Evolutionary conservation across 257 asterid species (phyloP).

Genomic region (Capsicum chinense): DNA sequence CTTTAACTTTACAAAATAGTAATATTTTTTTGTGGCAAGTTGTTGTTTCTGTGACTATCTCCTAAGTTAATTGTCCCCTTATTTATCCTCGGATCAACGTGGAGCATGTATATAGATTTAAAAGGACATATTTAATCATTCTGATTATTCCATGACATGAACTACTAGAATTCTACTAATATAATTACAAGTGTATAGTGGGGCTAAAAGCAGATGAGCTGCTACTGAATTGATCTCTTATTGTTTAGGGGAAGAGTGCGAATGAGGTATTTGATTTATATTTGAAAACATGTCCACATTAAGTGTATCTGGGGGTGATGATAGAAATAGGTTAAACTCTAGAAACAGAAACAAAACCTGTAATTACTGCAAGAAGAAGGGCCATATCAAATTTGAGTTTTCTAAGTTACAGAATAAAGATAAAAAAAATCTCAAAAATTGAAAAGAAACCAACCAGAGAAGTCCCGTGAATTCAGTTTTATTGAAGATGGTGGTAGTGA

Average conservation of each 20-base stretch:
- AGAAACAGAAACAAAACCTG: no score
- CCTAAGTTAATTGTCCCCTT: not conserved
- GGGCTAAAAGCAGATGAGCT: not conserved
- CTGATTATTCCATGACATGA: constrained; percentile 8
- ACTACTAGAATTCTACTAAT: constrained; percentile 9
- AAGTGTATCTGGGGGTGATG: constrained; percentile 22
- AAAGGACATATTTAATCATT: not conserved
- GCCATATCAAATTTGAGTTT: no score
- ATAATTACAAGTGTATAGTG: not conserved
- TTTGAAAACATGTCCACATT: constrained; percentile 20
- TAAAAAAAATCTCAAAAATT: no score
- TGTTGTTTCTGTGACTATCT: not conserved
- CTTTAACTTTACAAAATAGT: not conserved
- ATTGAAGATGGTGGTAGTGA: no score
- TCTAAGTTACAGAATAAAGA: no score
- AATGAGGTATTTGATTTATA: no score
- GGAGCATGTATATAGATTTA: not conserved
- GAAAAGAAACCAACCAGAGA: no score
- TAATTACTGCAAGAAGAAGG: no score
- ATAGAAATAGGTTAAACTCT: no score
- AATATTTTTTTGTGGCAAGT: not conserved
- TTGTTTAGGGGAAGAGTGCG: constrained; percentile 55
- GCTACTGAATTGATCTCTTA: not conserved
- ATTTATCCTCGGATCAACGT: not conserved
- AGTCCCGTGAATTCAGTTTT: no score